Base-by-base conservation (phyloP, 1,139 yeast genomes). In the Hanseniaspora uvarum region DNA sequence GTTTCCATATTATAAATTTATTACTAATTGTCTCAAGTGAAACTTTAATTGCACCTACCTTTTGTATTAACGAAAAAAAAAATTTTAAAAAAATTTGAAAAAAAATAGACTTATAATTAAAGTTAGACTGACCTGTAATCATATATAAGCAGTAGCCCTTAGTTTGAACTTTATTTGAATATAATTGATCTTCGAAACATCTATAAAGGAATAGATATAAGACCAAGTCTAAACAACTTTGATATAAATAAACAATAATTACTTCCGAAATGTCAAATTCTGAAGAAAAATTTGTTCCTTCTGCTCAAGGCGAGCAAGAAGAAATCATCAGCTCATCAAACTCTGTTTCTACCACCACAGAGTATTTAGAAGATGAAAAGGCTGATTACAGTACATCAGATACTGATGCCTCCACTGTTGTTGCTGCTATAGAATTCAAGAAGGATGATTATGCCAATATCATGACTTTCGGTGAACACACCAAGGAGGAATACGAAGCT, bases 381-480 rank as follows among this genome's bases (percentile, higher is more conserved):
- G 16, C 14, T 24, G 40, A 33, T 4, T 49, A 31, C 37, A 14
- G 24, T 6, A 16, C 26, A 2, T 48, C 40, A n/a, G 49, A 45
- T 12, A 23, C 47, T 12, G 28, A 16, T 19, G 16, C 36, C 12
- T 34, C 48, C 43, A 16, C 48, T 23, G 47, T 30, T 6, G 43
- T 28, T 12, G 44, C 6, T 11, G 26, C 30, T 14, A 21, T 45
- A 4, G 52, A 41, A 16, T 46, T 52, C 40, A 46, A 33, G 19
- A 39, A 39, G 12, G 52, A 46, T 33, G 55, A 52, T 18, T 46
- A 18, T 23, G 21, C 34, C 18, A 46, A 52, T 34, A 34, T 52
- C 14, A 46, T 46, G 38, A 46, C 55, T 5, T 46, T 46, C 30
- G 55, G 55, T 40, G 55, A 52, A 18, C 44, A 46, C 46, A 52